These are phyloP conservation scores for Trichocladium uniseriatum DNA, from an alignment of 495 filamentous ascomycete species.

Conservation along the genomic window DNA sequence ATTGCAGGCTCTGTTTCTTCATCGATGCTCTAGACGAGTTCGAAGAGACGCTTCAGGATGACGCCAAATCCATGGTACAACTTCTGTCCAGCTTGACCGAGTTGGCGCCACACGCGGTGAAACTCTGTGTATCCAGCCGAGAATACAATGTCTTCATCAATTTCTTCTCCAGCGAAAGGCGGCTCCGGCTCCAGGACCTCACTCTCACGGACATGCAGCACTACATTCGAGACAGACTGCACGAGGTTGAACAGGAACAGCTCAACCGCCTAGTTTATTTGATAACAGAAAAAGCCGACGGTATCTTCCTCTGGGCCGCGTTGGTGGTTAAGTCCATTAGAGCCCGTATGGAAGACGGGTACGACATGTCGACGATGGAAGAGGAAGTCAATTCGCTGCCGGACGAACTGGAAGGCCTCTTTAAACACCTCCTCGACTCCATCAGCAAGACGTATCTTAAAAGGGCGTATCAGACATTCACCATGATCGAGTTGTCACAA, in stretches of 20 bases:
- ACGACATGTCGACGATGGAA: background rate
- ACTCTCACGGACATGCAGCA: slow-evolving; percentile 1
- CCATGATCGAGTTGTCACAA: background rate
- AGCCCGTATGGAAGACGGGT: background rate
- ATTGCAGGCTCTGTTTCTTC: background rate
- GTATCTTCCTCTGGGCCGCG: slow-evolving; percentile 5
- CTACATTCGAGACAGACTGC: slow-evolving; percentile 11
- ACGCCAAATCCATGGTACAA: slow-evolving; percentile 4
- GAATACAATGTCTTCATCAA: slow-evolving; percentile 29
- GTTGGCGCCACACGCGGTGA: slow-evolving; percentile 18
- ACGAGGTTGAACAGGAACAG: background rate
- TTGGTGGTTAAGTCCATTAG: slow-evolving; percentile 1
- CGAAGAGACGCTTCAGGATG: slow-evolving; percentile 3
- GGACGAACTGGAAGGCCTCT: background rate
- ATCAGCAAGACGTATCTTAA: background rate
- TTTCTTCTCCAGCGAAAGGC: slow-evolving; percentile 13
- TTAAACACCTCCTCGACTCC: background rate
- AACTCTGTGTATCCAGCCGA: slow-evolving; percentile 37
- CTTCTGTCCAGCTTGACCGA: slow-evolving; percentile 3
- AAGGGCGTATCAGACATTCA: background rate
- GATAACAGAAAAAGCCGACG: background rate
- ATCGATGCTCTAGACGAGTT: slow-evolving; percentile 32
- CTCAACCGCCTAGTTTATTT: background rate
- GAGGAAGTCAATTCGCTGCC: background rate
- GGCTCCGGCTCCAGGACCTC: slow-evolving; percentile 2